phyloP scores from a whole-genome alignment of 2,329 filamentous ascomycete genomes.

The Colletotrichum musae region DNA sequence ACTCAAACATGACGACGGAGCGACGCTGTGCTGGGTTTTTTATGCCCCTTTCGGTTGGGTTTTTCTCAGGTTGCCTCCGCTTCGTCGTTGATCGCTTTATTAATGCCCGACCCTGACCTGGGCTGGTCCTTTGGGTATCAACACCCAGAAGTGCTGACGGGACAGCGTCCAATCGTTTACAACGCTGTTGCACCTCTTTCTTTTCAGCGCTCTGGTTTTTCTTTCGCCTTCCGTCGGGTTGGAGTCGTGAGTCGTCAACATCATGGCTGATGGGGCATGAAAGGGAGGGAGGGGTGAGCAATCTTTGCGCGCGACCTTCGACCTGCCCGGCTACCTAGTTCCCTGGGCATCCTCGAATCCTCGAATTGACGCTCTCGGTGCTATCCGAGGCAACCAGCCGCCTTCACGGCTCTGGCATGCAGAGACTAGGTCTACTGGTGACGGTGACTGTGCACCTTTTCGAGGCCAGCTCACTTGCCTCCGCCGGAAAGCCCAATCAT shows the following conservation, averaged over 20 bases:
- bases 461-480: conserved; percentile 42
- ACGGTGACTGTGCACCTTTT: conserved; percentile 21
- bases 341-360: not conserved
- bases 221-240: conserved; percentile 1
- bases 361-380: conserved; percentile 3
- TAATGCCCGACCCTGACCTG: conserved; percentile 35
- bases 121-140: conserved; percentile 43
- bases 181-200: not conserved
- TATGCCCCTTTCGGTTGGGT: conserved; percentile 30
- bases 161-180: conserved; percentile 33
- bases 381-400: conserved; percentile 16
- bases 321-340: not conserved
- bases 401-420: conserved; percentile 22
- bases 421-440: conserved; percentile 9
- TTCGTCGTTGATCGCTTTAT: conserved; percentile 21
- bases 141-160: conserved; percentile 29
- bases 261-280: not conserved
- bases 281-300: not conserved
- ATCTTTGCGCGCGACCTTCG: not conserved
- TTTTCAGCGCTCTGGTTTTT: not conserved
- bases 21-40: conserved; percentile 20
- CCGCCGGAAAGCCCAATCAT: conserved; percentile 41
- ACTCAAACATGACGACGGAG: conserved; percentile 34
- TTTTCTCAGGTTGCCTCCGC: not conserved
- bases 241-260: conserved; percentile 5